Evolutionary conservation across 2,329 filamentous ascomycete genomes (phyloP), one percentile per base, ranked within the genome.

Genomic region (Hypoxylon sp.): DNA sequence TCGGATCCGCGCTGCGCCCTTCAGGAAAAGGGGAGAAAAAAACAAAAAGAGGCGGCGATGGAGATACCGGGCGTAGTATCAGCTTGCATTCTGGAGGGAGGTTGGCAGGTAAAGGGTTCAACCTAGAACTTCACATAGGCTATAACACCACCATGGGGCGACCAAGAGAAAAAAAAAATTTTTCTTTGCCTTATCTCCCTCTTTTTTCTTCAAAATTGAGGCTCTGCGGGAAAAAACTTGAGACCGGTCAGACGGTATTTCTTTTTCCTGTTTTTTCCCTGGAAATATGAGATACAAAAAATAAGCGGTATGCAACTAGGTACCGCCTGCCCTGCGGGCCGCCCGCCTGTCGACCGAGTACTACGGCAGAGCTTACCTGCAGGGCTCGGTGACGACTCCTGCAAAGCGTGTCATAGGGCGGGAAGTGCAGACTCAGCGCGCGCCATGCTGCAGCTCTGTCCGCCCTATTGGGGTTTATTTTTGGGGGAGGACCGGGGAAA

Each of bases 301-400:
- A 33, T 31, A 31, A n/a, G 29, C 29, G 29, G 29, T 33, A 33
- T 33, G 29, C 29, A 33, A 9, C 4, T 9, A 29, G 13, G 29
- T 33, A 33, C 29, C 13, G 9, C 27, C 3, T 29, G 27, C 27
- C 29, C n/a, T 8, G n/a, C 7, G 29, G 29, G 29, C 29, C 29
- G 29, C 29, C n/a, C 29, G 29, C 29, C 4, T n/a, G 13, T 33
- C 29, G 43, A 40, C 24, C 24, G 31, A 45, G 46, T 60, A 50
- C 18, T 31, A 55, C 56, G 17, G 38, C 52, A 37, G n/a, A n/a
- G 57, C 56, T 63, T 63, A 58, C 52, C 42, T 60, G 57, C 60
- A 63, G 48, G 29, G 20, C 38, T 58, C 56, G 60, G 53, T 57
- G 57, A 57, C 38, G 46, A 29, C 54, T 49, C 52, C 50, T 48